phyloP scores from a whole-genome alignment of 805 yeast species.

The Pichia californica region DNA sequence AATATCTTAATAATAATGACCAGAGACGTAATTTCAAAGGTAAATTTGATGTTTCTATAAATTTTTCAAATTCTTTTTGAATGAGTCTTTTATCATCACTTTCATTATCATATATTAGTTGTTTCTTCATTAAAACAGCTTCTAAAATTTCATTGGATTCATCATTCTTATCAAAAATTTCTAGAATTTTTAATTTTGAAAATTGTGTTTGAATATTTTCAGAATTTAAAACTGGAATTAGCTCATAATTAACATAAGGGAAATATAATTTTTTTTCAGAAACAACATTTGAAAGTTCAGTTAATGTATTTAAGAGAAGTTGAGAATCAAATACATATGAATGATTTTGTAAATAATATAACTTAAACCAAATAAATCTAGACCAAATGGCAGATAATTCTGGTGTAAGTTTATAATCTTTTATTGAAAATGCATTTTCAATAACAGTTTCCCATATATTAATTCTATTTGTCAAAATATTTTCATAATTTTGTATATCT shows the following conservation, averaged over 20 bases:
- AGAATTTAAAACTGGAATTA: constrained; percentile 50
- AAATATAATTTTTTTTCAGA: constrained; percentile 26
- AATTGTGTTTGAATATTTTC: constrained; percentile 51
- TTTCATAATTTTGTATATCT: constrained; percentile 34
- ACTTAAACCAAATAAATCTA: constrained; percentile 43
- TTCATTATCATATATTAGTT: constrained; percentile 18
- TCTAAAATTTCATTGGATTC: constrained; percentile 23
- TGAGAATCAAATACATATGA: constrained; percentile 24
- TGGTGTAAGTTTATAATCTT: not conserved
- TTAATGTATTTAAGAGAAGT: constrained; percentile 28
- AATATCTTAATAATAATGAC: constrained; percentile 60
- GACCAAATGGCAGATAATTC: constrained; percentile 18
- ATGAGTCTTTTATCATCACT: constrained; percentile 25
- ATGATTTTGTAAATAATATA: constrained; percentile 36
- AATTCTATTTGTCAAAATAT: constrained; percentile 37
- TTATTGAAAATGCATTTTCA: constrained; percentile 21
- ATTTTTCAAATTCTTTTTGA: constrained; percentile 48
- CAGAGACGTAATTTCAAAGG: constrained; percentile 68
- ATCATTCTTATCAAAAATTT: constrained; percentile 51
- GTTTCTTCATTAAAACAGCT: constrained; percentile 15
- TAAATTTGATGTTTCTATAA: constrained; percentile 57
- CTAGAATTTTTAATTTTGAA: constrained; percentile 64
- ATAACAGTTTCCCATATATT: constrained; percentile 41
- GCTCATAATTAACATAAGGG: constrained; percentile 49
- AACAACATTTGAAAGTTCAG: constrained; percentile 21